Evolutionary conservation across 2,329 filamentous ascomycete species (phyloP).

Genomic region (Hirsutella minnesotensis): DNA sequence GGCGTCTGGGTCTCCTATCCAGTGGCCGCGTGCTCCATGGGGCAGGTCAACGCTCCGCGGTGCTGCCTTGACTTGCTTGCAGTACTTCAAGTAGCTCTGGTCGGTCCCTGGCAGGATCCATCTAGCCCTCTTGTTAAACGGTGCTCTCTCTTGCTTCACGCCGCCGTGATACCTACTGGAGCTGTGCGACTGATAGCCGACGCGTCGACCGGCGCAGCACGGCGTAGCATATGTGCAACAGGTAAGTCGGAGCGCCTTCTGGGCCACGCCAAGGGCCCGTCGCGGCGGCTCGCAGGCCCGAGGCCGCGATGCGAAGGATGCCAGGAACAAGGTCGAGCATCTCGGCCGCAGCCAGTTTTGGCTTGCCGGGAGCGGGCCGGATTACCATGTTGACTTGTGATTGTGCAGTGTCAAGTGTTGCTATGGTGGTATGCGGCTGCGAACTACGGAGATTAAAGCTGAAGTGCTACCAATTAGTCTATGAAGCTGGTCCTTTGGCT

Average conservation of each 20-base stretch:
- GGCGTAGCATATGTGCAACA: constrained; percentile 12
- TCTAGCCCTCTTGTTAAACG: constrained; percentile 6
- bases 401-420: too few species aligned
- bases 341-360: too few species aligned
- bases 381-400: too few species aligned
- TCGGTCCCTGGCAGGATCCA: constrained; percentile 9
- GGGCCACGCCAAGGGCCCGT: constrained; percentile 7
- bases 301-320: not conserved
- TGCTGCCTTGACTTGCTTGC: constrained; percentile 4
- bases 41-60: constrained; percentile 9
- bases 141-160: not conserved
- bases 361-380: too few species aligned
- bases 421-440: too few species aligned
- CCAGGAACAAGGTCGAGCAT: too few species aligned
- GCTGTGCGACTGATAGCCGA: constrained; percentile 4
- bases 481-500: too few species aligned
- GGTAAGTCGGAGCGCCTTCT: constrained; percentile 8
- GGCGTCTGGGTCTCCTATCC: constrained; percentile 10
- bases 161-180: too few species aligned
- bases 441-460: too few species aligned
- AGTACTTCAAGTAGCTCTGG: constrained; percentile 8
- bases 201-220: constrained; percentile 7
- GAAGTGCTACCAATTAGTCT: too few species aligned
- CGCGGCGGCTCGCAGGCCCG: constrained; percentile 4
- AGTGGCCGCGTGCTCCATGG: constrained; percentile 10